Evolutionary conservation across 1,139 yeast genomes (phyloP).

Genomic region (Debaryomyces sp.): DNA sequence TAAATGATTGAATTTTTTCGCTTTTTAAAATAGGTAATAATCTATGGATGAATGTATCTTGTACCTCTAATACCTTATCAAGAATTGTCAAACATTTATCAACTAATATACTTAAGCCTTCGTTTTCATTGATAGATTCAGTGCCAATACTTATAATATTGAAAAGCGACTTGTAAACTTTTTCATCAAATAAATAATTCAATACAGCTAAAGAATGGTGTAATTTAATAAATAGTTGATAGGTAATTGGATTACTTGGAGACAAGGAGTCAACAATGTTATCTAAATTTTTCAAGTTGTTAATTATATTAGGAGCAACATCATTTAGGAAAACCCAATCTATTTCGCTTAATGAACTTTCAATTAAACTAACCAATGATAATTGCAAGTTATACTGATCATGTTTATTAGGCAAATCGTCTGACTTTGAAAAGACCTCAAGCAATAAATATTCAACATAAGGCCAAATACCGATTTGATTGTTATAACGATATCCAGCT

Average conservation of each 20-base stretch:
- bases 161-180: conserved; percentile 58
- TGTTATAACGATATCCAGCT: conserved; percentile 50
- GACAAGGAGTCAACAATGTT: conserved; percentile 41
- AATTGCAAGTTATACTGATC: conserved; percentile 54
- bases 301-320: conserved; percentile 29
- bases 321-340: conserved; percentile 65
- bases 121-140: conserved; percentile 51
- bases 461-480: conserved; percentile 71
- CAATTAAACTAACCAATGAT: conserved; percentile 54
- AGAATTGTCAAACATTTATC: conserved; percentile 44
- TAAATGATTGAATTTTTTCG: conserved; percentile 14
- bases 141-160: conserved; percentile 54
- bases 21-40: conserved; percentile 34
- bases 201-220: conserved; percentile 73
- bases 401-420: conserved; percentile 26
- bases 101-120: conserved; percentile 22
- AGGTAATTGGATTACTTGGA: conserved; percentile 24
- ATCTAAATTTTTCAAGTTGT: conserved; percentile 49
- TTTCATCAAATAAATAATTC: conserved; percentile 62
- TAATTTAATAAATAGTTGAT: conserved; percentile 44
- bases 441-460: conserved; percentile 71
- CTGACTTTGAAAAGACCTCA: conserved; percentile 61
- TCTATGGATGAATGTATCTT: conserved; percentile 39
- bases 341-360: conserved; percentile 56
- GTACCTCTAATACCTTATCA: conserved; percentile 53